Conservation (phyloP, 2,329 filamentous ascomycete species). For the Diaporthe helianthi region DNA sequence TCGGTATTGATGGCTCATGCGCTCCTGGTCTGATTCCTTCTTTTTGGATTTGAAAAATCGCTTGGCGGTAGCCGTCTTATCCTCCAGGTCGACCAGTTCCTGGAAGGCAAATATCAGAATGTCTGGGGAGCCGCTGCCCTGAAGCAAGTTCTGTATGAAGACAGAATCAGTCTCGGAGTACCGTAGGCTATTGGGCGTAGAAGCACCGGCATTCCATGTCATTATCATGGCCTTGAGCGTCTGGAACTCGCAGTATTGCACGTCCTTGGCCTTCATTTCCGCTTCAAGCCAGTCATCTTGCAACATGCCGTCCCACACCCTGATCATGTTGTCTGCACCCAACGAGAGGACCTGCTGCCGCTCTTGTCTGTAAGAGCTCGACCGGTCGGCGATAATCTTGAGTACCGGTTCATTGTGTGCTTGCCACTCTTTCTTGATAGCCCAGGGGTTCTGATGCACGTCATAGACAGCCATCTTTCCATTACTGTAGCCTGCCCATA, state of each 20-base stretch:
- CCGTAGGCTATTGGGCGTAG: constrained; percentile 83
- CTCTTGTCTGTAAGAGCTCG: constrained; percentile 85
- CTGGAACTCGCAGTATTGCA: constrained; percentile 84
- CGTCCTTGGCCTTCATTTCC: constrained; percentile 84
- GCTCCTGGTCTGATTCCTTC: constrained; percentile 80
- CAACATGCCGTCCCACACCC: constrained; percentile 90
- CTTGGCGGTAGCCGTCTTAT: constrained; percentile 97
- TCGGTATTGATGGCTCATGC: constrained; percentile 97
- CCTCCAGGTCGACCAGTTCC: constrained; percentile 96
- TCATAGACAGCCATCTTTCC: constrained; percentile 96
- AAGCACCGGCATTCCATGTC: constrained; percentile 98
- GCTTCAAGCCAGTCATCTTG: constrained; percentile 94
- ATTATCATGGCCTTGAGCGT: constrained; percentile 81
- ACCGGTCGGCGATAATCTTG: constrained; percentile 77
- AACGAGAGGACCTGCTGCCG: constrained; percentile 85
- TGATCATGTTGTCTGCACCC: constrained; percentile 84
- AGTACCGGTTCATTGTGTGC: constrained; percentile 86
- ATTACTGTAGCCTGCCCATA: constrained; percentile 96
- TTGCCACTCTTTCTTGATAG: constrained; percentile 91
- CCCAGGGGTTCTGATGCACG: constrained; percentile 81
- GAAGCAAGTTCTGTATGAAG: constrained; percentile 83
- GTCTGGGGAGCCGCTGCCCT: constrained; percentile 80
- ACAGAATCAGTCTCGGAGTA: constrained; percentile 72
- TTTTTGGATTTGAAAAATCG: constrained; percentile 93
- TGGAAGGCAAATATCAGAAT: constrained; percentile 97